Base-by-base conservation (phyloP, 2,329 filamentous ascomycete species). In the Aspergillus sp. region DNA sequence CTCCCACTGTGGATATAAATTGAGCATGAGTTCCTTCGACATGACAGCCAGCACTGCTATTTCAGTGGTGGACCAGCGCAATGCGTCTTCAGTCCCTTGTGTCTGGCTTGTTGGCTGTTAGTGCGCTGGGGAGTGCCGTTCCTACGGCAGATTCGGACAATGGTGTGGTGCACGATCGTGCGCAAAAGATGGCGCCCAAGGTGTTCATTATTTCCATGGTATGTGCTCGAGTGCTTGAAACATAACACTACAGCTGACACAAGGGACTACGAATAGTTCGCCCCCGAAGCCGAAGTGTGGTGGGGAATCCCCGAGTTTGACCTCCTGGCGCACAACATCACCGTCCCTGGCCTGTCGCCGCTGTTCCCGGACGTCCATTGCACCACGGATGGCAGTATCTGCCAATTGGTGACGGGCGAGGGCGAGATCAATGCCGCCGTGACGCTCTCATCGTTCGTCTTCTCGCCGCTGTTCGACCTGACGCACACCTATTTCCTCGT, bases 401-500 rank as follows among this genome's bases (percentile, higher is more conserved):
- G 86, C 65, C 84, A 88, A 59, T 56, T 87, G 41, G 80, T 80
- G 6, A 79, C 81, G 1, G 84, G 84, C 47, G 82, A 84, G 62
- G 73, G 75, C 7, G 84, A 88, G 66, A 86, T 89, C 70, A 90
- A 89, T 60, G 83, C 86, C 0, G 86, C 86, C 0, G 67, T 77
- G 5, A 82, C 82, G 0, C 75, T 86, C 50, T 75, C 75, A 41
- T 78, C 85, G 0, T 71, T 88, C 7, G 70, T 78, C n/a, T 73
- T 82, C 9, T 84, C 80, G 0, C 61, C 70, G 1, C 59, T 69
- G 7, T 87, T 89, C 62, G 75, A 88, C 64, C 73, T 89, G 8
- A 74, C 68, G 1, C 64, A 72, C 42, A 84, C 85, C 1, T 89
- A 89, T 67, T 87, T 88, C 65, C 65, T 89, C 48, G 64, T 86